Base-by-base conservation (phyloP, 805 yeast species). In the Starmerella riodocensis region DNA sequence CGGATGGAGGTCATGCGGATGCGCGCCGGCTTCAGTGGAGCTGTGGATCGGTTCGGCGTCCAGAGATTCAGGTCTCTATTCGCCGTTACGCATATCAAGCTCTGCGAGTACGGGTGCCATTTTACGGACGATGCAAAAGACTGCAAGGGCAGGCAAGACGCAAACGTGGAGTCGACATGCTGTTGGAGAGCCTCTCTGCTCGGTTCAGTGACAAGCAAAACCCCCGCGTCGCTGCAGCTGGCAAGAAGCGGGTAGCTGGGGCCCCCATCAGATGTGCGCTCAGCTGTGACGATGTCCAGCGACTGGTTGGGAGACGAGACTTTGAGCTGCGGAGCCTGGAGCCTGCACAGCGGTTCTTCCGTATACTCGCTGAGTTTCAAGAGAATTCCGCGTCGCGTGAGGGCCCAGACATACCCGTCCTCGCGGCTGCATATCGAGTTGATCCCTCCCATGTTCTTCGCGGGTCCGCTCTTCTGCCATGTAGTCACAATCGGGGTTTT, bases 371-470 rank as follows among this genome's bases (percentile, higher is more conserved):
- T 16, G 17, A 45, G 12, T 14, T 36, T 27, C 30, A 47, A 42
- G 7, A 55, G 39, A 16, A 26, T 36, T 11, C 45, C 39, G 28
- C 40, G 34, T 2, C 50, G 37, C 4, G 41, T 32, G 28, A 54
- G 26, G 4, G 49, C 48, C 58, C 58, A 55, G 20, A 50, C 42
- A 8, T 29, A n/a, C 7, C 43, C 45, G 25, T 20, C 25, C 6
- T 25, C 34, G 17, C 11, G 11, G 24, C 34, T 20, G 11, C 16
- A 4, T 17, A 3, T 35, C 12, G 25, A 4, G 19, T 12, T 20
- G 29, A 29, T 38, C 18, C 38, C 11, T 31, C 16, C 13, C 41
- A 6, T 28, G 29, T 28, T n/a, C 29, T 7, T n/a, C 4, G 16
- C 32, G 23, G 18, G 25, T 32, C 26, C 30, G 8, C n/a, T 26